phyloP scores from a whole-genome alignment of 225 moss, liverwort and hornwort genomes.

The Pseudisothecium myosuroides region DNA sequence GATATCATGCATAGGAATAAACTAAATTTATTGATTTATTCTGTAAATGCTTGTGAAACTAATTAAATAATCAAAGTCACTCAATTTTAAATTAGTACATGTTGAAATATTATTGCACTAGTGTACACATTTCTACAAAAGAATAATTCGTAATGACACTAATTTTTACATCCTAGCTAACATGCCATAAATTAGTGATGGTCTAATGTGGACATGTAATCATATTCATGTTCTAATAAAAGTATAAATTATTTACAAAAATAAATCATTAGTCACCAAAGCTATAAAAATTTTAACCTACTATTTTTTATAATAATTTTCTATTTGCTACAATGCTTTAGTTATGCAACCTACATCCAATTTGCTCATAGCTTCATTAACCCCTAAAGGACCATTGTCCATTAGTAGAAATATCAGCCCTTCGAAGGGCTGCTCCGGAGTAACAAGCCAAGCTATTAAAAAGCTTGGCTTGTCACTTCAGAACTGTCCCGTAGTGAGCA shows the following conservation, averaged over 20 bases:
- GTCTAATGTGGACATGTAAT: neutral
- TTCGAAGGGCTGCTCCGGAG: too few relatives aligned
- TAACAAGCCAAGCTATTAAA: too few relatives aligned
- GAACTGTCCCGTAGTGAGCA: too few relatives aligned
- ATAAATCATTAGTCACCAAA: accelerated
- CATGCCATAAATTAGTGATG: neutral
- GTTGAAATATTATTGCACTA: neutral
- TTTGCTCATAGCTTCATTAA: neutral
- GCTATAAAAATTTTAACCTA: too few relatives aligned
- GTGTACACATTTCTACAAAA: neutral
- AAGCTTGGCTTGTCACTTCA: too few relatives aligned
- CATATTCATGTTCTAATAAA: neutral
- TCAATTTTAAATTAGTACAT: neutral
- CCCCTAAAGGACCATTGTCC: too few relatives aligned
- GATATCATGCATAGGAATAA: accelerated
- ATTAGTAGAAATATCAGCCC: too few relatives aligned
- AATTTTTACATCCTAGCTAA: too few relatives aligned
- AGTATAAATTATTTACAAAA: neutral
- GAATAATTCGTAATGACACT: neutral
- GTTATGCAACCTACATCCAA: neutral
- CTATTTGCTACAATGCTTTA: neutral
- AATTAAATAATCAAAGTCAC: neutral
- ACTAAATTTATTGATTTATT: neutral
- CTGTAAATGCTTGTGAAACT: neutral
- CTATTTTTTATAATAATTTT: neutral